Base-by-base conservation (phyloP, 768 basidiomycete genomes). In the Mycena latifolia region DNA sequence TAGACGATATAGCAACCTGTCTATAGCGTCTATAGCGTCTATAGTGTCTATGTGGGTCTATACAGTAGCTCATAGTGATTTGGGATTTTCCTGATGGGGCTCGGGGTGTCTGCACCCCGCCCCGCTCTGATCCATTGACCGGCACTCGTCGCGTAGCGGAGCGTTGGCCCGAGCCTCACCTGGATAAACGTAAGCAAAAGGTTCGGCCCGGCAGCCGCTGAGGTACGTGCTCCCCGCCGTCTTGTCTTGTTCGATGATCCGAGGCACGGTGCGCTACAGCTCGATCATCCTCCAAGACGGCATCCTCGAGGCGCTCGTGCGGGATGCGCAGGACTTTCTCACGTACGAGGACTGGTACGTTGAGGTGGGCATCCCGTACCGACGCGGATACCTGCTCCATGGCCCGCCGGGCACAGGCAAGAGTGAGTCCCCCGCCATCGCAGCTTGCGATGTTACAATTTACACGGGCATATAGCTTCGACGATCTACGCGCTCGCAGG, bases 361-460 rank as follows among this genome's bases (percentile, higher is more conserved):
- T 77, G 73, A 77, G 43, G 71, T 75, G 3, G 80, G 80, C 0
- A 79, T 80, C 45, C 78, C 79, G 20, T 77, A 79, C 52, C 75
- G 78, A 12, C 71, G 79, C 45, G 80, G 79, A 0, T 78, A 76
- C 50, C 72, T 80, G 6, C 73, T 80, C 0, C 66, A 79, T 67
- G 79, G 79, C 0, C 76, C 75, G 27, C 78, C 77, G 0, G 78
- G 78, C 22, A 76, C 76, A 11, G 79, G 78, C 0, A 80, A 79
- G 62, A 79, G 75, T 75, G 55, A 2, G 72, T n/a, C 9, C 59
- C 25, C n/a, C n/a, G n/a, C n/a, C n/a, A n/a, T n/a, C n/a, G n/a
- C n/a, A n/a, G n/a, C n/a, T n/a, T n/a, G n/a, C n/a, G n/a, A n/a
- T n/a, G n/a, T n/a, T n/a, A n/a, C n/a, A n/a, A n/a, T n/a, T n/a